Conservation (phyloP, 2,329 filamentous ascomycete species). For the Fusarium illudens region DNA sequence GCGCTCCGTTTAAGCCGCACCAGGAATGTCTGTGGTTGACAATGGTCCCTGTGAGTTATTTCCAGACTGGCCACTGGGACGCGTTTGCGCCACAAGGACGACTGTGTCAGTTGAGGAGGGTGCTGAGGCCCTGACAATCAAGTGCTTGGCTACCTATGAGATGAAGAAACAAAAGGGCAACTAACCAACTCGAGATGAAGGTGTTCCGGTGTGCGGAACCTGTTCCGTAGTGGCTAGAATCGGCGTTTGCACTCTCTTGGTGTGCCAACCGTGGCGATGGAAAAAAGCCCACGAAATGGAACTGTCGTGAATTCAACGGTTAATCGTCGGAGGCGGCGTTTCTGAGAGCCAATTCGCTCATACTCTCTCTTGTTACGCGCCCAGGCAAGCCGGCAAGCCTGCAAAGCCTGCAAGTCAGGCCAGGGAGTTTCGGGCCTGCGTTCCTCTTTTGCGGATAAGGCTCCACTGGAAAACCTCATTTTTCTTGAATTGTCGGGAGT, state of each 20-base stretch:
- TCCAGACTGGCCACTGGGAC: slow-evolving; percentile 5
- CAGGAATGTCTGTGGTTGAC: slow-evolving; percentile 25
- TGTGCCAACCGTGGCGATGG: slow-evolving; percentile 12
- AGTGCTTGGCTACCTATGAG: background rate
- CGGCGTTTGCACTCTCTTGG: slow-evolving; percentile 15
- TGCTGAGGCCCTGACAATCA: background rate
- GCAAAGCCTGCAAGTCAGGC: too few relatives aligned
- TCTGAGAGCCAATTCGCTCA: background rate
- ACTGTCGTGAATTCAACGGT: slow-evolving; percentile 10
- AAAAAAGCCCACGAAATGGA: background rate
- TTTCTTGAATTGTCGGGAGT: slow-evolving; percentile 9
- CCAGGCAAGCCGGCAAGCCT: background rate
- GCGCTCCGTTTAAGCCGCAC: slow-evolving; percentile 25
- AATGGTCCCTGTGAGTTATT: slow-evolving; percentile 28
- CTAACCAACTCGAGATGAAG: background rate
- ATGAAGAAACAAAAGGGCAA: slow-evolving; percentile 2
- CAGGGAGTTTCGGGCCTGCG: slow-evolving; percentile 19
- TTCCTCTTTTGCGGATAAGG: slow-evolving; percentile 24
- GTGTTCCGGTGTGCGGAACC: slow-evolving; percentile 21
- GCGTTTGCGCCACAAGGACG: slow-evolving; percentile 15
- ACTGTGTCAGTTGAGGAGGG: background rate
- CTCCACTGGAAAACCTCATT: slow-evolving; percentile 20
- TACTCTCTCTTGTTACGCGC: background rate
- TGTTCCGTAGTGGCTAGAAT: slow-evolving; percentile 30
- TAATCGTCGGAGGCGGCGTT: slow-evolving; percentile 26